Evolutionary conservation across 2,329 filamentous ascomycete species (phyloP).

Genomic region (Zymoseptoria ardabiliae): DNA sequence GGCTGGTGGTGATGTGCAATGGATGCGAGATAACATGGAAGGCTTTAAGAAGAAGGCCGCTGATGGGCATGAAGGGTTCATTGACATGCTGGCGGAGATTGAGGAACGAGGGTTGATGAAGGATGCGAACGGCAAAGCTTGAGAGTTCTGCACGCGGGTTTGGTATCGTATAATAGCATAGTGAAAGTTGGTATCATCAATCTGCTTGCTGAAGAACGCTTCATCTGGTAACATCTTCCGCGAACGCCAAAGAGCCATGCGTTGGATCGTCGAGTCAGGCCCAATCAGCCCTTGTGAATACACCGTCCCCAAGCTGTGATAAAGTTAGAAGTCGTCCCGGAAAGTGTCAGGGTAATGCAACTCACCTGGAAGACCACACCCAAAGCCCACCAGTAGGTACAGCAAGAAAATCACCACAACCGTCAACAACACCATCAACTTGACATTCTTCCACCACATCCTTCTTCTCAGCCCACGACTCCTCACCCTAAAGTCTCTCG

Average conservation of each 20-base stretch:
- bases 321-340: background rate
- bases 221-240: background rate
- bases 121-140: constrained; percentile 8
- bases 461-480: constrained; percentile 77
- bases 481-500: constrained; percentile 81
- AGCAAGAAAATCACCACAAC: constrained; percentile 66
- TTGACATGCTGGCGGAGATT: constrained; percentile 27
- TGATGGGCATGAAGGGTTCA: constrained; percentile 30
- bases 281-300: constrained; percentile 10
- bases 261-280: background rate
- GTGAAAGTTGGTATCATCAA: background rate
- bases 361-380: constrained; percentile 59
- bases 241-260: background rate
- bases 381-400: constrained; percentile 65
- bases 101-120: constrained; percentile 25
- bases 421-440: constrained; percentile 74
- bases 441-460: constrained; percentile 99
- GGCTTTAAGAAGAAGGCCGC: constrained; percentile 29
- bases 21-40: constrained; percentile 29
- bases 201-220: background rate
- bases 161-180: background rate
- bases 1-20: constrained; percentile 27
- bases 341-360: background rate
- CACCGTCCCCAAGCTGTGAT: constrained; percentile 22
- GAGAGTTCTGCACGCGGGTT: background rate